Conservation (phyloP, 2,329 filamentous ascomycete species). For the Scolecobasidium constrictum region DNA sequence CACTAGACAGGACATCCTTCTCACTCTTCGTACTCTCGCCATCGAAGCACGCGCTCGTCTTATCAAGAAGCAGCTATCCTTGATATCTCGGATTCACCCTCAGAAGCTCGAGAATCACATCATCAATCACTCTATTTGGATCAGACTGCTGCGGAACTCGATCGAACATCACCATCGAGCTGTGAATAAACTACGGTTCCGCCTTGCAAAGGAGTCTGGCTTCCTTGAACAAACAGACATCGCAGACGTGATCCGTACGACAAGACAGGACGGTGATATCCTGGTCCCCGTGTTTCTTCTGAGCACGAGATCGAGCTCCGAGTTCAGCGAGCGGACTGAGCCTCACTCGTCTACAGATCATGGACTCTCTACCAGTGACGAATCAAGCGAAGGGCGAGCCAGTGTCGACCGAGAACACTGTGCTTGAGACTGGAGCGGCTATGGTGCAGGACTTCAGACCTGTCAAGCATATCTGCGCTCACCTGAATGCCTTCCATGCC, state of each 20-base stretch:
- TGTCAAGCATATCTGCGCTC: conserved; percentile 64
- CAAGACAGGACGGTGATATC: not conserved
- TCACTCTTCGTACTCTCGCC: not conserved
- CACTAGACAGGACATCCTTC: not conserved
- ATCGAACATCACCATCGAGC: not conserved
- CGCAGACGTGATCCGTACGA: not conserved
- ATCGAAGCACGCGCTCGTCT: not conserved
- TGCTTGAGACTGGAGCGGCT: conserved; percentile 51
- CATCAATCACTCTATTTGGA: not conserved
- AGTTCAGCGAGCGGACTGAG: too few species aligned
- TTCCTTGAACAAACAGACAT: not conserved
- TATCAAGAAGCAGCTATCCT: not conserved
- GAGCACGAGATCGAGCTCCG: too few species aligned
- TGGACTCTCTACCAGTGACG: conserved; percentile 26
- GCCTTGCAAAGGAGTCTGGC: not conserved
- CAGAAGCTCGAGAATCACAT: not conserved
- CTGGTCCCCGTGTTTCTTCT: too few species aligned
- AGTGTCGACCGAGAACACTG: conserved; percentile 43
- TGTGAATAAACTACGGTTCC: not conserved
- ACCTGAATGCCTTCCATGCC: conserved; percentile 78
- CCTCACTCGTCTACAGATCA: too few species aligned
- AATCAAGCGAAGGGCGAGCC: conserved; percentile 38
- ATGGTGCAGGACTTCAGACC: conserved; percentile 58
- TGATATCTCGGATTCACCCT: not conserved
- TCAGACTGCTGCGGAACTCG: not conserved